Base-by-base conservation (phyloP, 306 rosid genomes). In the Sphenostylis stenocarpa region DNA sequence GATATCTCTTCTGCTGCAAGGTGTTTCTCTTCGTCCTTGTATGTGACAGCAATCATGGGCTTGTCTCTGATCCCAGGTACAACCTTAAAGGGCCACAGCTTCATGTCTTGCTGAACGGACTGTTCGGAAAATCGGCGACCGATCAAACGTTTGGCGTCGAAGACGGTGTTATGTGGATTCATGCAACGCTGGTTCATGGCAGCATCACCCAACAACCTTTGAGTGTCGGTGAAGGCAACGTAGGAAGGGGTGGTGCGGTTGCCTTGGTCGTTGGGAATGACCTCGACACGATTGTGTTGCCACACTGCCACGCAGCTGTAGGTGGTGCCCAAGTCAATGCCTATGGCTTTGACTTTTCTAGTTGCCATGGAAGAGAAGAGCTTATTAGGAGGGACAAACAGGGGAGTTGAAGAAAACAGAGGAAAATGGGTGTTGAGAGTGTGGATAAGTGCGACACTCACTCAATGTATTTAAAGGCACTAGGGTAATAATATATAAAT, bases 261-360 rank as follows among this genome's bases (percentile, higher is more conserved):
- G 17, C 87, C 87, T 73, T 77, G 83, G 16, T 84, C 87, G 9
- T 84, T 84, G 3, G 87, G 71, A 16, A 84, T 84, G 61, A 84
- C 57, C 73, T 81, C 85, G 3, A 81, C 87, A 0, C 19, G 85
- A 77, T 81, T 82, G 75, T 73, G 31, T 5, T 73, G 85, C 87
- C 87, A 84, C 47, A 73, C 85, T 1, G 75, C 87, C 0, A 84
- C 80, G 26, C 87, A 84, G 67, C 81, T 81, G 14, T 81, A 81
- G 78, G 81, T 81, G 23, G 87, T 84, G 61, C 87, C 87, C 15
- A 84, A 79, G 71, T 84, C 87, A 2, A 84, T 84, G 29, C 85
- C 85, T 47, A 84, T 84, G 66, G 85, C 87, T 71, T 84, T 81
- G 10, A 7, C 64, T 43, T 29, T 52, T 6, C 8, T 53, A 33